Conservation (phyloP, 2,329 filamentous ascomycete species). For the Kalmusia sp. region DNA sequence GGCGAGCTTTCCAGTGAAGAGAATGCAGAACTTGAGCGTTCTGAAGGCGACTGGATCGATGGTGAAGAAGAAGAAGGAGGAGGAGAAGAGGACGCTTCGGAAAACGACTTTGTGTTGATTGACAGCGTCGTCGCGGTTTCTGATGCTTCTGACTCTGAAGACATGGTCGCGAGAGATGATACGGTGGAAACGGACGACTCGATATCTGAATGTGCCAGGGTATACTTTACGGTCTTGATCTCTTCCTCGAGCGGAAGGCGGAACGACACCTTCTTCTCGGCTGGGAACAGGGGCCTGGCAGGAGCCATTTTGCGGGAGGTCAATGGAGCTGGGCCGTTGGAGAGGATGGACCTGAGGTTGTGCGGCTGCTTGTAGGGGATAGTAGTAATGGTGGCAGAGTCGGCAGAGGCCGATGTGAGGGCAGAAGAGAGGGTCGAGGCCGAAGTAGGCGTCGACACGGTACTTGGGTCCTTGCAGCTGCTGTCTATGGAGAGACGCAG, state of each 20-base stretch:
- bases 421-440: conserved; percentile 47
- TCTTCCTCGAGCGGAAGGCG: conserved; percentile 64
- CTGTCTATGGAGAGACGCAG: conserved; percentile 44
- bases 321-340: conserved; percentile 52
- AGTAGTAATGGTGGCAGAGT: conserved; percentile 40
- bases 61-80: conserved; percentile 11
- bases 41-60: conserved; percentile 22
- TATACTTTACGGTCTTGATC: conserved; percentile 63
- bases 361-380: conserved; percentile 56
- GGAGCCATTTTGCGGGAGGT: conserved; percentile 50
- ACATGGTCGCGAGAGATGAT: conserved; percentile 27
- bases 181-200: conserved; percentile 49
- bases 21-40: conserved; percentile 18
- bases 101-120: conserved; percentile 11
- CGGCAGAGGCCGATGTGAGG: conserved; percentile 49
- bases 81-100: no score
- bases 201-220: conserved; percentile 63
- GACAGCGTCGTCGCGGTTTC: conserved; percentile 21
- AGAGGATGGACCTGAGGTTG: conserved; percentile 54
- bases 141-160: conserved; percentile 21
- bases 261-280: conserved; percentile 65
- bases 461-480: conserved; percentile 27
- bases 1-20: conserved; percentile 35
- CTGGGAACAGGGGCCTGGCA: conserved; percentile 58
- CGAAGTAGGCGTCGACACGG: conserved; percentile 41